Evolutionary conservation across 78 protist genomes (phyloP), one percentile per base, ranked within the genome.

Genomic region (Chrysochromulina tobinii): DNA sequence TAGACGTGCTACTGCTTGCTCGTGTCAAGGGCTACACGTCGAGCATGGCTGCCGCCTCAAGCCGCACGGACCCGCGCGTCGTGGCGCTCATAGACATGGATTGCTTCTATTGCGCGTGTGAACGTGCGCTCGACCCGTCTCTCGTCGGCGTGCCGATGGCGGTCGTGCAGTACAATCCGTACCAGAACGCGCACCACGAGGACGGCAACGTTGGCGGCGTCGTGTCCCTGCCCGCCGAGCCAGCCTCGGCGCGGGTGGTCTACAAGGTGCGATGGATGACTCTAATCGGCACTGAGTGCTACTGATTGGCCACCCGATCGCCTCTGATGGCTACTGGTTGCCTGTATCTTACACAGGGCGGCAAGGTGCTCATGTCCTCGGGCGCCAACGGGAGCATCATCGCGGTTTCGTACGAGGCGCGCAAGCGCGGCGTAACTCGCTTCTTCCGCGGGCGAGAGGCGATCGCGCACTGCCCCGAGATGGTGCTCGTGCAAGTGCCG

Each of bases 81-180:
- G 83, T 90, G 38, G 58, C 66, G 83, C 93, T 61, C 55, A 25
- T 90, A 5, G 93, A 90, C 83, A 55, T 90, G 88, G 93, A 90
- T 38, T 81, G 72, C 51, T 90, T 90, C 89, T 90, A 90, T 68
- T 90, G 93, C 55, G 87, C 61, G 15, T 54, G 51, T 54, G 93
- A 90, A 84, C 50, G 83, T 18, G 61, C 38, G 14, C 75, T 50
- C 68, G 58, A 77, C 57, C 93, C 93, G 54, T 54, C 61, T 14
- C 83, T 90, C 68, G 20, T n/a, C 53, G 89, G 77, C 53, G 14
- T 27, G 7, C 93, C 93, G 25, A 17, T 90, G 51, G 93, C 93
- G 1, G 89, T 90, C 23, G 53, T 57, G 83, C 93, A 90, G 91
- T 88, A 61, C 91, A 88, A 88, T 77, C 64, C 87, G 54, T 23